Evolutionary conservation across 768 basidiomycete species (phyloP).

Genomic region (Termitomyces heimii): DNA sequence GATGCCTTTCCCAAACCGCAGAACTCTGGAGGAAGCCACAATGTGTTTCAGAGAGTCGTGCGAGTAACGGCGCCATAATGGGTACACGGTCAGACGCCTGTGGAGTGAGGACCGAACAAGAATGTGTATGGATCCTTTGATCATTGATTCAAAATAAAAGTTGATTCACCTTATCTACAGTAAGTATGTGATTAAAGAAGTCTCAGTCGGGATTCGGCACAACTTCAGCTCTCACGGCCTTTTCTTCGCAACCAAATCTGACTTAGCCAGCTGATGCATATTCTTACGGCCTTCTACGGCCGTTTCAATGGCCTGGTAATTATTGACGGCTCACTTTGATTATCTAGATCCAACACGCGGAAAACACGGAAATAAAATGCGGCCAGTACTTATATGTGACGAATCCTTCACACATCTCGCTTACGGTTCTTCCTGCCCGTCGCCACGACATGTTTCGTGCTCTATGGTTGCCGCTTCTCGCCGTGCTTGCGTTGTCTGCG

Average conservation of each 20-base stretch:
- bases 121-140: constrained; percentile 2
- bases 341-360: constrained; percentile 10
- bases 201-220: not conserved
- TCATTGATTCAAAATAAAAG: constrained; percentile 7
- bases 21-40: constrained; percentile 16
- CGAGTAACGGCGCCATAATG: constrained; percentile 13
- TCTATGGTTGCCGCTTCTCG: constrained; percentile 23
- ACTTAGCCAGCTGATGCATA: constrained; percentile 1
- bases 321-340: not conserved
- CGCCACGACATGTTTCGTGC: constrained; percentile 27
- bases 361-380: constrained; percentile 11
- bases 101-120: constrained; percentile 3
- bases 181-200: not conserved
- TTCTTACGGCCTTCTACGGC: not conserved
- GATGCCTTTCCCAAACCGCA: constrained; percentile 40
- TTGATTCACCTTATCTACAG: not conserved
- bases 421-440: constrained; percentile 13
- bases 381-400: constrained; percentile 8
- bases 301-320: not conserved
- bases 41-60: constrained; percentile 23
- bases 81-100: constrained; percentile 7
- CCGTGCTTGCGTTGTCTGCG: constrained; percentile 28
- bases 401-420: constrained; percentile 3
- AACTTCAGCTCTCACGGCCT: not conserved
- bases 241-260: constrained; percentile 2